These are phyloP conservation scores for Sarocladium kiliense DNA, from an alignment of 2,329 filamentous ascomycete species.

Conservation along the genomic window DNA sequence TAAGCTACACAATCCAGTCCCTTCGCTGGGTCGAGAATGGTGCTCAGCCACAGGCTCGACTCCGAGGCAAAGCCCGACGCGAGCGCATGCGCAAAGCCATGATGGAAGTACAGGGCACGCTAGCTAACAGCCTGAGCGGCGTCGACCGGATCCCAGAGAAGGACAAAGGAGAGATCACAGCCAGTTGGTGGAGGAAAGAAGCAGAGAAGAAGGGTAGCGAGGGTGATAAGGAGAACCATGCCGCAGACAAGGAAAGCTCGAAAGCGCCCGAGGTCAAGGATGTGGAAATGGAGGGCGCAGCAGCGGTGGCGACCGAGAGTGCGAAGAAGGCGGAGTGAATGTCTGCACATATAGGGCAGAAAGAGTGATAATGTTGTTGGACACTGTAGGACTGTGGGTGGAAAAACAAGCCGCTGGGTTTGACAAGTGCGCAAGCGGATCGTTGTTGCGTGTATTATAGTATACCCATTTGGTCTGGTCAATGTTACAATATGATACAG, in stretches of 20 bases:
- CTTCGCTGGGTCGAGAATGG: slow-evolving; percentile 83
- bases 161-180: slow-evolving; percentile 25
- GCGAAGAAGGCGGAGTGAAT: slow-evolving; percentile 9
- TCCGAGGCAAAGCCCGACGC: slow-evolving; percentile 49
- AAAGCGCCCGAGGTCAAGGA: slow-evolving; percentile 18
- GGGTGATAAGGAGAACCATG: slow-evolving; percentile 14
- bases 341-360: not conserved
- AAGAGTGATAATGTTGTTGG: not conserved
- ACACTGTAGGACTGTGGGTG: not conserved
- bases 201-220: slow-evolving; percentile 13
- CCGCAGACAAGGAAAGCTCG: slow-evolving; percentile 10
- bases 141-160: slow-evolving; percentile 20
- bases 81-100: slow-evolving; percentile 54
- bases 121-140: slow-evolving; percentile 21
- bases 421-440: slow-evolving; percentile 3
- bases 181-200: slow-evolving; percentile 29
- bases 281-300: slow-evolving; percentile 25
- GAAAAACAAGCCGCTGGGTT: not conserved
- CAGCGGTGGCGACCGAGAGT: slow-evolving; percentile 7
- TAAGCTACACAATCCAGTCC: slow-evolving; percentile 80
- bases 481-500: slow-evolving; percentile 8
- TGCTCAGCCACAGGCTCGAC: slow-evolving; percentile 50
- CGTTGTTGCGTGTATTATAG: slow-evolving; percentile 9
- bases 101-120: slow-evolving; percentile 39
- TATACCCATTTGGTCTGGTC: slow-evolving; percentile 10